Conservation (phyloP, 1,139 yeast species). For the Geotrichum europaeum region DNA sequence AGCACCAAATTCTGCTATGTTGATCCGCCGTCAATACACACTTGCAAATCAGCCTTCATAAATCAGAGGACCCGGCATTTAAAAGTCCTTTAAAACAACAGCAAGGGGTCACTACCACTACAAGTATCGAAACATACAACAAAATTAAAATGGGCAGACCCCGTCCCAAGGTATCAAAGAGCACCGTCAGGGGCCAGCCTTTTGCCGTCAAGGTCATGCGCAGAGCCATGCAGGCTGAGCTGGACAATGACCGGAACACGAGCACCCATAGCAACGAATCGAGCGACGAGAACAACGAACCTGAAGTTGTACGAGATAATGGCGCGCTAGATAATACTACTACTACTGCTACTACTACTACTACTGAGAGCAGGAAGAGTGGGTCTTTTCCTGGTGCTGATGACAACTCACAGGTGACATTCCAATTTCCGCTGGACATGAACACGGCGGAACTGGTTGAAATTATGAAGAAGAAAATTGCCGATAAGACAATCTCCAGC, state of each 20-base stretch:
- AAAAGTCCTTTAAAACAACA: background rate
- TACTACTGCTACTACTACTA: too few species aligned
- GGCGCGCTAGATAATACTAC: background rate
- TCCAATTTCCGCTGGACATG: conserved; percentile 2
- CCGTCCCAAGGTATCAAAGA: conserved; percentile 9
- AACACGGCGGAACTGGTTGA: background rate
- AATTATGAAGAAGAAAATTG: background rate
- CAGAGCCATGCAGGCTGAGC: background rate
- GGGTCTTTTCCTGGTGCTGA: background rate
- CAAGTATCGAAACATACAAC: background rate
- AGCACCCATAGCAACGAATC: background rate
- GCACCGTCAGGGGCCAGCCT: conserved; percentile 9
- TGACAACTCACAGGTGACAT: background rate
- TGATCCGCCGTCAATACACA: background rate
- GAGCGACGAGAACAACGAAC: background rate
- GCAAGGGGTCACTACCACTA: background rate
- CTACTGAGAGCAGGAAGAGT: background rate
- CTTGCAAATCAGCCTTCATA: background rate
- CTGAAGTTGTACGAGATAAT: background rate
- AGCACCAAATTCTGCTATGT: background rate
- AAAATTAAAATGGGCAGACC: conserved; percentile 9
- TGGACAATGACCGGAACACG: background rate
- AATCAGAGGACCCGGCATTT: background rate
- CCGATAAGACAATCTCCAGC: background rate
- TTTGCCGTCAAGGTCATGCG: conserved; percentile 9